phyloP scores from a whole-genome alignment of 2,329 filamentous ascomycete species.

The Penicillium sp. region DNA sequence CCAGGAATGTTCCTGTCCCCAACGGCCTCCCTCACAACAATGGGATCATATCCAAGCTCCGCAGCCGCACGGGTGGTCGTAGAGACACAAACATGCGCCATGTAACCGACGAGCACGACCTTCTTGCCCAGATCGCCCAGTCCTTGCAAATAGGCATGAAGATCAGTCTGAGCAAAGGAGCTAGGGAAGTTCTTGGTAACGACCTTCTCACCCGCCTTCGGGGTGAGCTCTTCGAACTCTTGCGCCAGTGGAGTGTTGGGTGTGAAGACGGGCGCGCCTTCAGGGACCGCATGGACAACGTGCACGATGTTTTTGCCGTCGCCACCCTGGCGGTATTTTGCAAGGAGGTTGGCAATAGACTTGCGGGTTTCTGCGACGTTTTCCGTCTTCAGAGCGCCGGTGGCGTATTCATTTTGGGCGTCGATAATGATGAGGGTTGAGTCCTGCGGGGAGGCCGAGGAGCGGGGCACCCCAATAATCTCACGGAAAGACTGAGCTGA shows the following conservation, averaged over 20 bases:
- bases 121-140: slow-evolving; percentile 53
- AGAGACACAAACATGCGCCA: slow-evolving; percentile 63
- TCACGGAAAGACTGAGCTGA: slow-evolving; percentile 47
- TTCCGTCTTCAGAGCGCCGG: slow-evolving; percentile 57
- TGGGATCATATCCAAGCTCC: slow-evolving; percentile 64
- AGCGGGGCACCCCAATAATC: slow-evolving; percentile 56
- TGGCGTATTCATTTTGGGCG: slow-evolving; percentile 67
- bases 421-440: slow-evolving; percentile 68
- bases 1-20: slow-evolving; percentile 69
- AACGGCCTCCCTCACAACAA: slow-evolving; percentile 63
- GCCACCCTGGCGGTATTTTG: slow-evolving; percentile 59
- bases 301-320: slow-evolving; percentile 58
- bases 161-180: slow-evolving; percentile 61
- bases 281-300: slow-evolving; percentile 60
- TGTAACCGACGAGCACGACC: slow-evolving; percentile 53
- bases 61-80: slow-evolving; percentile 63
- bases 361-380: slow-evolving; percentile 57
- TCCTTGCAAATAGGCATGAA: slow-evolving; percentile 57
- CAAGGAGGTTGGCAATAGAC: slow-evolving; percentile 58
- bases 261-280: slow-evolving; percentile 67
- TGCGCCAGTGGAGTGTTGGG: slow-evolving; percentile 60
- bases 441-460: slow-evolving; percentile 59
- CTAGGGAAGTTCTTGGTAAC: slow-evolving; percentile 61
- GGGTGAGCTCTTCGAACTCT: slow-evolving; percentile 61
- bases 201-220: slow-evolving; percentile 57